Evolutionary conservation across 2,329 filamentous ascomycete genomes (phyloP).

Genomic region (Xylariomycetidae sp.): DNA sequence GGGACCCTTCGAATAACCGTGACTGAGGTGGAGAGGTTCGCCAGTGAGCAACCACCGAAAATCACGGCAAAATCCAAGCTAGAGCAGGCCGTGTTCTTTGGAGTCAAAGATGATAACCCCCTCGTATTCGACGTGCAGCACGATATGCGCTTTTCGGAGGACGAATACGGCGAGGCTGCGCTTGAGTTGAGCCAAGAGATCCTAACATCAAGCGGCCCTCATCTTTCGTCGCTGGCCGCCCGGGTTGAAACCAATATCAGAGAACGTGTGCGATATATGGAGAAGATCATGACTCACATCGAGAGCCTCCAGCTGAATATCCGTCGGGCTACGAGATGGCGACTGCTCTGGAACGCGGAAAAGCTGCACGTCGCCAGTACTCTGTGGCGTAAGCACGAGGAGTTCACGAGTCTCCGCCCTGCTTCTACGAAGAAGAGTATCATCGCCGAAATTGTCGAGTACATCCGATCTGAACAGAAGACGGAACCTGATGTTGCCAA

Average conservation of each 20-base stretch:
- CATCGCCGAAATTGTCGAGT: slow-evolving; percentile 68
- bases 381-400: slow-evolving; percentile 79
- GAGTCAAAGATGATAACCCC: slow-evolving; percentile 75
- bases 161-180: slow-evolving; percentile 73
- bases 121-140: slow-evolving; percentile 72
- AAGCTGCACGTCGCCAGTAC: slow-evolving; percentile 76
- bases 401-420: slow-evolving; percentile 55
- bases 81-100: slow-evolving; percentile 93
- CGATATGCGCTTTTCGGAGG: slow-evolving; percentile 60
- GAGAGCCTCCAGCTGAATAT: slow-evolving; percentile 61
- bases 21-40: slow-evolving; percentile 56
- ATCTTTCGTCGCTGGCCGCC: slow-evolving; percentile 67
- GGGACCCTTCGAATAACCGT: slow-evolving; percentile 57
- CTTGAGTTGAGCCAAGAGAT: slow-evolving; percentile 77
- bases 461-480: slow-evolving; percentile 73
- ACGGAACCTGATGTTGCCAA: slow-evolving; percentile 58
- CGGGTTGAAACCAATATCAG: slow-evolving; percentile 79
- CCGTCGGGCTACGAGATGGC: slow-evolving; percentile 68
- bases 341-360: slow-evolving; percentile 82
- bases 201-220: slow-evolving; percentile 68
- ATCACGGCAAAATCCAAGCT: slow-evolving; percentile 85
- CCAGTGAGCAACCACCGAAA: slow-evolving; percentile 50
- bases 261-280: slow-evolving; percentile 66
- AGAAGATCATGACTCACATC: slow-evolving; percentile 70
- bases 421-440: slow-evolving; percentile 63